Base-by-base conservation (phyloP, 108 stramenopile genomes). In the Nitzschia sp. region DNA sequence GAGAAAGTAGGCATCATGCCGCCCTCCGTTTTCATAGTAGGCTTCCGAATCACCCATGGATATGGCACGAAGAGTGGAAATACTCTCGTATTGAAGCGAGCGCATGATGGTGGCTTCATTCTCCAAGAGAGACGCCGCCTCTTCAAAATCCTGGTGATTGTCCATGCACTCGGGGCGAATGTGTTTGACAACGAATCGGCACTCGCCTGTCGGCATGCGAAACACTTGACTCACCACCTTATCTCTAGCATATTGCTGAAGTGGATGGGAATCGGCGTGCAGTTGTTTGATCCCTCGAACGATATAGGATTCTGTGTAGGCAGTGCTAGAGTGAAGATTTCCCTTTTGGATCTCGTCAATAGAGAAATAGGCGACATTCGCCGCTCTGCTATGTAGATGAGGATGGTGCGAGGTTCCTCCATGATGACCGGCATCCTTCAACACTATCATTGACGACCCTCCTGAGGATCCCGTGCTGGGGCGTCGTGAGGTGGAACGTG, bases 1-100 rank as follows among this genome's bases (percentile, higher is more conserved):
- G 13, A 57, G 22, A 29, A 57, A 57, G n/a, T 57, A 57, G 26
- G 56, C 56, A 57, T 57, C 56, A 57, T 25, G 56, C 23, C 22
- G 56, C 4, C 48, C 48, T 57, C 56, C 56, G 16, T 29, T 57
- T 6, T 29, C 16, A 29, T 57, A 57, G 31, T 57, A 57, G 56
- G 56, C 56, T 29, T 57, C 56, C 27, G 56, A 28, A 17, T 4
- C 22, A 29, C 15, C 28, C 2, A 33, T 33, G 13, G 56, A 5
- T 3, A 4, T 33, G 4, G 25, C 56, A 25, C 11, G 15, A 5
- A 57, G n/a, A 6, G 28, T 17, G 15, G 29, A 5, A n/a, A 57
- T 57, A 57, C 13, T 29, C 9, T 11, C 13, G n/a, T 57, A 27
- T 5, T 15, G 28, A 3, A 57, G 21, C 22, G 29, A 28, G 26